phyloP scores from a whole-genome alignment of 495 filamentous ascomycete species.

The Xylaria telfairii region DNA sequence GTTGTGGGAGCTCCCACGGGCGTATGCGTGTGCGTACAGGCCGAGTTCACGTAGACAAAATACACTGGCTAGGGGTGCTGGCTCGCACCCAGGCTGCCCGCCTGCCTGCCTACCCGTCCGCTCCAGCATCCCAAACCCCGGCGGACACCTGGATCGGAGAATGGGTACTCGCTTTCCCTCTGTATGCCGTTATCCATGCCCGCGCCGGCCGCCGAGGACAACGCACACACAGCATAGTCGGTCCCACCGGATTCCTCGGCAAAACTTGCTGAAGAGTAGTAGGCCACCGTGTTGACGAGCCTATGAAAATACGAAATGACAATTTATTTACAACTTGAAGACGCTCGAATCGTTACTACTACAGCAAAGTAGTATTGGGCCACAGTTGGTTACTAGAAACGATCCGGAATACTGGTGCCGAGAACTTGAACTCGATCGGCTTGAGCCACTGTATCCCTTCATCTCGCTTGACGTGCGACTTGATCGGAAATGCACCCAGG shows the following conservation, averaged over 20 bases:
- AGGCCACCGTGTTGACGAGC: neutral
- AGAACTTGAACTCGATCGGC: neutral
- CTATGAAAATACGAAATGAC: neutral
- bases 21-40: neutral
- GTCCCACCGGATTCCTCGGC: neutral
- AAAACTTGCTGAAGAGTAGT: constrained; percentile 8
- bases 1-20: neutral
- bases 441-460: neutral
- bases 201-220: constrained; percentile 19
- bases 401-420: neutral
- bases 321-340: neutral
- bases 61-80: neutral
- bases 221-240: constrained; percentile 8
- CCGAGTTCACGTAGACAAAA: constrained; percentile 1
- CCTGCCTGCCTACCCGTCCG: constrained; percentile 14
- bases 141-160: constrained; percentile 1
- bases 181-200: constrained; percentile 11
- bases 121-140: neutral
- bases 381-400: neutral
- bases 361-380: neutral
- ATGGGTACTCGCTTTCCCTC: constrained; percentile 6
- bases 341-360: neutral
- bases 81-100: neutral
- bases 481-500: neutral
- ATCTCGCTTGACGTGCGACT: neutral